Conservation (phyloP, 2,329 filamentous ascomycete genomes). For the Nemania bipapillata region DNA sequence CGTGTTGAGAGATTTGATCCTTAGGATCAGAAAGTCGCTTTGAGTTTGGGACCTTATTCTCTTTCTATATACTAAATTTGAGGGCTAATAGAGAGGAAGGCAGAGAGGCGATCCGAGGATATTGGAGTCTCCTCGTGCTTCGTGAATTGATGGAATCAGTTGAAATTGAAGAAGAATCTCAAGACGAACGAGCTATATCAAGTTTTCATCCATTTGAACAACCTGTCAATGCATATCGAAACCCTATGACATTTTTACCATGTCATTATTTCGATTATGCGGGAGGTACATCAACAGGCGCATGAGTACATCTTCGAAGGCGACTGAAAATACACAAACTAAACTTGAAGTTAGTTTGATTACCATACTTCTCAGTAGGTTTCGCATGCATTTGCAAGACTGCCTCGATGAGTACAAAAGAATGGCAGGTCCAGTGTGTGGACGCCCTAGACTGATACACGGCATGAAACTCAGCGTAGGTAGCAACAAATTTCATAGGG, state of each 20-base stretch:
- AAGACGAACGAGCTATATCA: neutral
- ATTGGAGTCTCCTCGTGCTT: conserved; percentile 26
- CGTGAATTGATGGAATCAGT: conserved; percentile 18
- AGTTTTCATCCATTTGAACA: conserved; percentile 15
- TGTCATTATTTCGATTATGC: conserved; percentile 40
- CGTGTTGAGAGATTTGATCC: neutral
- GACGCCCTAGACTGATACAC: conserved; percentile 22
- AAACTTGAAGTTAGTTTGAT: conserved; percentile 26
- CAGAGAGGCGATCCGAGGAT: conserved; percentile 13
- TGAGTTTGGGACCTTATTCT: conserved; percentile 18
- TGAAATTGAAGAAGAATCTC: neutral
- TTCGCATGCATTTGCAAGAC: conserved; percentile 39
- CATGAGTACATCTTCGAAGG: conserved; percentile 10
- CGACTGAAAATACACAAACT: neutral
- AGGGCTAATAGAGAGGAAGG: conserved; percentile 8
- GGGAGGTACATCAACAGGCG: conserved; percentile 36
- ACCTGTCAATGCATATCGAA: conserved; percentile 15
- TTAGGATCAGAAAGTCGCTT: conserved; percentile 13
- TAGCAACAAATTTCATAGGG: conserved; percentile 30
- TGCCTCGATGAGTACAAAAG: conserved; percentile 34
- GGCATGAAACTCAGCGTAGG: conserved; percentile 14
- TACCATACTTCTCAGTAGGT: conserved; percentile 34
- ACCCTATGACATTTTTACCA: conserved; percentile 32
- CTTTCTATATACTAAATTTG: neutral
- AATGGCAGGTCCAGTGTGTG: conserved; percentile 31